Base-by-base conservation (phyloP, 2,329 filamentous ascomycete species). In the Colletotrichum aenigma region DNA sequence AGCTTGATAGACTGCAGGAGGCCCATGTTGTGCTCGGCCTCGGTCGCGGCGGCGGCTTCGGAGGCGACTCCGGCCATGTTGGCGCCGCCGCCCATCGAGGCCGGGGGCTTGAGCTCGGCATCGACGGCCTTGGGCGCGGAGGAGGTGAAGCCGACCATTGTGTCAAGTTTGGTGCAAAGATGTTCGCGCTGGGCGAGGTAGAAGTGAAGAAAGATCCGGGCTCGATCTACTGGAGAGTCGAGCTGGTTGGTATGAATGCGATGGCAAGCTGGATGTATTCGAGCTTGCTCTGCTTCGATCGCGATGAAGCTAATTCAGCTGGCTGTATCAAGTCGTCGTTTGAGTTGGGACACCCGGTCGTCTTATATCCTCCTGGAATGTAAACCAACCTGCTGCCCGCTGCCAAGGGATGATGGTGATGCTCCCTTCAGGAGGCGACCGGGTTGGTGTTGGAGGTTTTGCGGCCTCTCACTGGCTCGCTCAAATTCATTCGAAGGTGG, bases 1-100 rank as follows among this genome's bases (percentile, higher is more conserved):
- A 88, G 81, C 74, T 81, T 85, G 71, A 88, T 78, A 3, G 87
- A 82, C 68, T 85, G 79, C 24, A 79, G 77, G 43, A 86, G 81
- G 16, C 80, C 83, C 80, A 87, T 83, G 43, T 71, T 78, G 58
- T 84, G 84, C 78, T 87, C 85, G 65, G 81, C 80, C n/a, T 83
- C 81, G n/a, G 84, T 85, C 5, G 86, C 86, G 13, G 82, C 82
- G 28, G 84, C 82, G 48, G 84, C 82, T 55, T 83, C 83, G 34
- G 70, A 28, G 65, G 66, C 72, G 43, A 72, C 36, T 26, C 55
- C 64, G 65, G 32, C 26, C 43, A 21, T 69, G 32, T 60, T 61
- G 55, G 55, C 73, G 62, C 56, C 32, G 56, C 36, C 38, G 56
- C 30, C 38, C 21, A 56, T 34, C 21, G 75, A 71, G 60, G 52